A percentile compares a stretch with the other conserved stretches of the same genome.
Conservation (phyloP, 2,329 filamentous ascomycete genomes). For the Fusarium sp. region DNA sequence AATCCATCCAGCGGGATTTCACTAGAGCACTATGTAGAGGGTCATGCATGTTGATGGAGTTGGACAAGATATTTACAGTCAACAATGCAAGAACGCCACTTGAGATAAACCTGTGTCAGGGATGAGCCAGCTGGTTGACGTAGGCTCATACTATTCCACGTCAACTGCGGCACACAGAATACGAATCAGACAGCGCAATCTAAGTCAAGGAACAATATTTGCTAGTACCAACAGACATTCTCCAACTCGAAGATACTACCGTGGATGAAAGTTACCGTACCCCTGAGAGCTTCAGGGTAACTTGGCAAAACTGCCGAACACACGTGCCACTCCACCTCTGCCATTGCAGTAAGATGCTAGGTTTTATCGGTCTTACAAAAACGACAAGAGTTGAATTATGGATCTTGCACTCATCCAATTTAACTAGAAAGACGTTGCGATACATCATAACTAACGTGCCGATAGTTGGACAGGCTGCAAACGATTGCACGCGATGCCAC, state of each 20-base stretch:
- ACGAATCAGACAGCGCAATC: too few species aligned
- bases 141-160: too few species aligned
- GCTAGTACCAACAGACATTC: too few species aligned
- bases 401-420: background rate
- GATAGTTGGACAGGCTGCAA: constrained; percentile 12
- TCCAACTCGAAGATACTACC: too few species aligned
- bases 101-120: background rate
- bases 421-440: background rate
- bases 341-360: too few species aligned
- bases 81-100: background rate
- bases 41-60: background rate
- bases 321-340: too few species aligned
- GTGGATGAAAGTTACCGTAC: background rate
- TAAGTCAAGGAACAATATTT: too few species aligned
- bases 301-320: too few species aligned
- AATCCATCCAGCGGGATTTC: background rate
- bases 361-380: too few species aligned
- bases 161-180: too few species aligned
- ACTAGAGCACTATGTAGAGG: background rate
- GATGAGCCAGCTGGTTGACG: too few species aligned
- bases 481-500: constrained; percentile 36
- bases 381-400: too few species aligned
- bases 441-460: constrained; percentile 10
- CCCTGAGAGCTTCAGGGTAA: background rate
- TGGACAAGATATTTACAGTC: background rate